Evolutionary conservation across 2,329 filamentous ascomycete genomes (phyloP), one percentile per base, ranked within the genome.

Genomic region (Didymella sp.): DNA sequence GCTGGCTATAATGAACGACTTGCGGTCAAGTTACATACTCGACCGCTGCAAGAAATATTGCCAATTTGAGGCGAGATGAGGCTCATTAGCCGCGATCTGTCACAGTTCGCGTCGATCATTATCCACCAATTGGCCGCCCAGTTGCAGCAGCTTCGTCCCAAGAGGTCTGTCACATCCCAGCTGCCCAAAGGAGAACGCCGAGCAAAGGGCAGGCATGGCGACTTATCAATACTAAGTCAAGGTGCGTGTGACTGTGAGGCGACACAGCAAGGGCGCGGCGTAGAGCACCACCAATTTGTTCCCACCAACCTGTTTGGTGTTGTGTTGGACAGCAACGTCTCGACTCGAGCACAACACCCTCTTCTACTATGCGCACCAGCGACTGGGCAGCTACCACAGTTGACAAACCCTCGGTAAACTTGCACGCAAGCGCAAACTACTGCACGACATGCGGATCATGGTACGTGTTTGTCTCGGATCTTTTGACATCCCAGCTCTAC

Each of bases 61-160:
- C 54, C 54, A 57, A 57, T 48, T 41, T 52, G 43, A 57, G 43
- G n/a, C 38, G 54, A 52, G 35, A 57, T 48, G 48, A 51, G 54
- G 42, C 54, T 57, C 54, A 51, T 47, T 28, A 37, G 47, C 37
- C 42, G 47, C 35, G 19, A 48, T 35, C 47, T 42, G 28, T 37
- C 42, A 47, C 47, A 37, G 28, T 30, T 43, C 48, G 42, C 38
- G 48, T 44, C 54, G 37, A 57, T 57, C 54, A 51, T 31, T 28
- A 19, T 25, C 47, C 53, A 56, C 42, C 37, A 51, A 47, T 19
- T 47, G 37, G 48, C 48, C 35, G 24, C 47, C 30, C 53, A 24
- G 45, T 47, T 33, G 27, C 53, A 33, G 42, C 53, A 35, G 51
- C 46, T 25, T 27, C 37, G 30, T 48, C 25, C n/a, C 28, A 47